Evolutionary conservation across 148 eudicot species (phyloP).

Genomic region (Cornus controversa): DNA sequence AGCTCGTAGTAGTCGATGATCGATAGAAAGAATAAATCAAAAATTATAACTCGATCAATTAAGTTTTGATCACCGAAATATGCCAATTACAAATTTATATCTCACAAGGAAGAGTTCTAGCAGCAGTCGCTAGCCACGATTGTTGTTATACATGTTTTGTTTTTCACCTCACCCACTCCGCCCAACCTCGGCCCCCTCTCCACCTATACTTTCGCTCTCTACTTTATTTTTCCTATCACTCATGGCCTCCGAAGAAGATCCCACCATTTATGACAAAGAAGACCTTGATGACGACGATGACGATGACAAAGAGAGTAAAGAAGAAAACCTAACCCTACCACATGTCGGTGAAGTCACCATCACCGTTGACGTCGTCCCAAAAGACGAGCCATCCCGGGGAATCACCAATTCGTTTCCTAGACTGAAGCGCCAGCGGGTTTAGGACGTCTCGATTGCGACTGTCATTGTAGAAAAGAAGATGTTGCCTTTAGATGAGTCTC

Average conservation of each 20-base stretch:
- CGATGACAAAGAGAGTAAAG: slow-evolving; percentile 35
- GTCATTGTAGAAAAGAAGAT: slow-evolving; percentile 37
- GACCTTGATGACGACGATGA: slow-evolving; percentile 57
- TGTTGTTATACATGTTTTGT: too few species aligned
- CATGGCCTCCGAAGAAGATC: slow-evolving; percentile 34
- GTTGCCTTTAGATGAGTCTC: slow-evolving; percentile 54
- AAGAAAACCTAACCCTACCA: too few species aligned
- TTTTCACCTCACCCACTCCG: not conserved
- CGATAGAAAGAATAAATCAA: too few species aligned
- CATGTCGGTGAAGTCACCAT: not conserved
- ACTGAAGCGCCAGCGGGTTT: slow-evolving; percentile 29
- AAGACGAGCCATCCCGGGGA: slow-evolving; percentile 12
- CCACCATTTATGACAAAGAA: slow-evolving; percentile 36
- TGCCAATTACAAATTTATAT: too few species aligned
- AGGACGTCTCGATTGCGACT: slow-evolving; percentile 16
- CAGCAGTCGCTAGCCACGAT: not conserved
- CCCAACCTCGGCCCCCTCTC: too few species aligned
- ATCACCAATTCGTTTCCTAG: too few species aligned
- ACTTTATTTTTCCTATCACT: not conserved
- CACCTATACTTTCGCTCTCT: not conserved
- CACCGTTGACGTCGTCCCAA: slow-evolving; percentile 17
- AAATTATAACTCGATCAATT: too few species aligned
- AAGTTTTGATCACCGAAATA: too few species aligned
- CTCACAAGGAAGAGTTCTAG: too few species aligned
- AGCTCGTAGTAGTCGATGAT: too few species aligned